Evolutionary conservation across 2,329 filamentous ascomycete genomes (phyloP).

Genomic region (Neonectria magnoliae): DNA sequence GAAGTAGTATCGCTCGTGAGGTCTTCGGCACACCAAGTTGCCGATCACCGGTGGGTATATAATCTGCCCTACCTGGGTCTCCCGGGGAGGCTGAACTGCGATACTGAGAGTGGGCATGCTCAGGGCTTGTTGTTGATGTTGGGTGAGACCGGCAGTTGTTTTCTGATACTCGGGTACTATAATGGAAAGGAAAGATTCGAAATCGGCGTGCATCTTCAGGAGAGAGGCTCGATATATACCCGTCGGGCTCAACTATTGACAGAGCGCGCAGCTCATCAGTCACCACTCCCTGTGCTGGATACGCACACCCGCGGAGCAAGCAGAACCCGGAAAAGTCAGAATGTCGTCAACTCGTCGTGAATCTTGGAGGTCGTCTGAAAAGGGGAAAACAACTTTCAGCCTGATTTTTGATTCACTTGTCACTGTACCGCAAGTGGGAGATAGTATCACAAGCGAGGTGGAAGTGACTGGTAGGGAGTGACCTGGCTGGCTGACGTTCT

Average conservation of each 20-base stretch:
- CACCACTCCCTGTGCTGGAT: background rate
- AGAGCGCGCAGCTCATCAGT: background rate
- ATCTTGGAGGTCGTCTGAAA: background rate
- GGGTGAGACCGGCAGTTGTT: background rate
- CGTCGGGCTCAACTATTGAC: background rate
- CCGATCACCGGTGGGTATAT: conserved; percentile 40
- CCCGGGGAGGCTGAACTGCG: conserved; percentile 39
- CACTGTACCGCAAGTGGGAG: background rate
- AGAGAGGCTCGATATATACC: conserved; percentile 9
- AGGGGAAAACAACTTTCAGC: background rate
- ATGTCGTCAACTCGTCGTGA: background rate
- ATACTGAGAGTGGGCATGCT: conserved; percentile 34
- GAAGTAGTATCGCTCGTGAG: conserved; percentile 28
- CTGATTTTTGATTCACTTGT: background rate
- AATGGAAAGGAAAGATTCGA: conserved; percentile 21
- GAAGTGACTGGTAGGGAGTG: background rate
- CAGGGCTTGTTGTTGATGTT: background rate
- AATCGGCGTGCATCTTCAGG: background rate
- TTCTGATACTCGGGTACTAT: background rate
- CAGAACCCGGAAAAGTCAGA: background rate
- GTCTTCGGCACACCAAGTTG: conserved; percentile 20
- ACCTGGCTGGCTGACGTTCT: background rate
- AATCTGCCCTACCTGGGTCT: conserved; percentile 22
- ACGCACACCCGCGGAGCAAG: background rate
- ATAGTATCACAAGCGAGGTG: background rate